Evolutionary conservation across 331 rosid genomes (phyloP).

Genomic region (Saraca asoca): DNA sequence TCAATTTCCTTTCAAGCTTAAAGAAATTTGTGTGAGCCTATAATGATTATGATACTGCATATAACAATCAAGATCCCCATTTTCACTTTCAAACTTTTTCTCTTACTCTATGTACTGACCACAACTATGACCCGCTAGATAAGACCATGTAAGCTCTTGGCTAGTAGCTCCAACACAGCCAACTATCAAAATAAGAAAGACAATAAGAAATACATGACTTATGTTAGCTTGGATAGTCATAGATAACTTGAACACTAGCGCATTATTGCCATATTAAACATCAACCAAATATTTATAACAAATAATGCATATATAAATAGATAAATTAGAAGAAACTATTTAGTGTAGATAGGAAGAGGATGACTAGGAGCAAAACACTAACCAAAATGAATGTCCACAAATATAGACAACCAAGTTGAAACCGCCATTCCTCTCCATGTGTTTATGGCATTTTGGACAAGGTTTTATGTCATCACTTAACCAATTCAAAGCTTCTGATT

Average conservation of each 20-base stretch:
- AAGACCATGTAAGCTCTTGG: slow-evolving; percentile 81
- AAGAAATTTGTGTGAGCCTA: slow-evolving; percentile 94
- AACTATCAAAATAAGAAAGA: slow-evolving; percentile 52
- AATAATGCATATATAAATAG: background rate
- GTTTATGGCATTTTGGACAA: slow-evolving; percentile 94
- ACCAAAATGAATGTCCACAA: slow-evolving; percentile 97
- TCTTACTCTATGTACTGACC: slow-evolving; percentile 81
- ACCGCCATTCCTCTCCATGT: slow-evolving; percentile 97
- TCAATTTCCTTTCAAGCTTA: slow-evolving; percentile 80
- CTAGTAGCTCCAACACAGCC: slow-evolving; percentile 97
- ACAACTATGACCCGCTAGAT: slow-evolving; percentile 89
- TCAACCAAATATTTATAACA: slow-evolving; percentile 1
- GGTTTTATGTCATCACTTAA: slow-evolving; percentile 90
- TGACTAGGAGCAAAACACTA: slow-evolving; percentile 28
- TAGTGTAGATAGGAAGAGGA: slow-evolving; percentile 13
- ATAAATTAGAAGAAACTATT: too few relatives aligned
- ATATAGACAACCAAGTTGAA: slow-evolving; percentile 95
- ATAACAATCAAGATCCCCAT: slow-evolving; percentile 77
- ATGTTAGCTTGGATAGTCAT: slow-evolving; percentile 16
- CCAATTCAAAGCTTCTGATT: slow-evolving; percentile 97
- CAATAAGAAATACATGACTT: background rate
- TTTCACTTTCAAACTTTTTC: slow-evolving; percentile 74
- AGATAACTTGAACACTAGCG: background rate
- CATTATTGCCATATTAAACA: background rate
- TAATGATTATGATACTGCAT: slow-evolving; percentile 91